Evolutionary conservation across 164 flowering plant species (phyloP).

Genomic region (Chimonanthus salicifolius): DNA sequence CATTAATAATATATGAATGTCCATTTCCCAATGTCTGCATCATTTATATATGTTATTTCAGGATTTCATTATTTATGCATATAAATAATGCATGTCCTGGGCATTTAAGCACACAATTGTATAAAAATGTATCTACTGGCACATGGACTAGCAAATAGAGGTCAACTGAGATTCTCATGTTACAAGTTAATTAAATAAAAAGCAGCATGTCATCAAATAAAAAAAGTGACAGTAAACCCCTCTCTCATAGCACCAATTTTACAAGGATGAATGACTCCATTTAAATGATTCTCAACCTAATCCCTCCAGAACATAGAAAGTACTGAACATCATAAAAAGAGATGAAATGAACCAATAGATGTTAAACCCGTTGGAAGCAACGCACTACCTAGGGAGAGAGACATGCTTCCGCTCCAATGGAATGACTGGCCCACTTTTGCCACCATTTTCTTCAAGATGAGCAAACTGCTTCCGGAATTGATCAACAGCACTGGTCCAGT

Average conservation of each 20-base stretch:
- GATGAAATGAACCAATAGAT: neutral
- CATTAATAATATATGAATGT: no score
- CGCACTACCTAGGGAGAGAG: constrained; percentile 75
- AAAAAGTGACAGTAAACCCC: neutral
- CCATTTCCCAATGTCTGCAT: no score
- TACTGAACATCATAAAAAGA: neutral
- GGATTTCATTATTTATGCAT: no score
- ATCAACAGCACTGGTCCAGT: constrained; percentile 64
- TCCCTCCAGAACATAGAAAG: neutral
- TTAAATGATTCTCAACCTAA: no score
- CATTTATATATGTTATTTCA: no score
- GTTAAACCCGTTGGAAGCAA: neutral
- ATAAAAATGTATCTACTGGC: neutral
- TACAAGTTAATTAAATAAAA: no score
- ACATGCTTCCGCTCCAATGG: constrained; percentile 80
- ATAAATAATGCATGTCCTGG: neutral
- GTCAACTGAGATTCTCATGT: neutral
- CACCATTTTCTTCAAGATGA: constrained; percentile 79
- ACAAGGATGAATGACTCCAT: no score
- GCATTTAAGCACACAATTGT: neutral
- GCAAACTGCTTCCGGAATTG: constrained; percentile 87
- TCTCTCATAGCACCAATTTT: neutral
- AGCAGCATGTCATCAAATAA: no score
- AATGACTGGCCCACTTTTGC: constrained; percentile 63
- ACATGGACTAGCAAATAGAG: neutral